Evolutionary conservation across 352 stramenopile genomes (phyloP).

Genomic region (Globisporangium okanoganense): DNA sequence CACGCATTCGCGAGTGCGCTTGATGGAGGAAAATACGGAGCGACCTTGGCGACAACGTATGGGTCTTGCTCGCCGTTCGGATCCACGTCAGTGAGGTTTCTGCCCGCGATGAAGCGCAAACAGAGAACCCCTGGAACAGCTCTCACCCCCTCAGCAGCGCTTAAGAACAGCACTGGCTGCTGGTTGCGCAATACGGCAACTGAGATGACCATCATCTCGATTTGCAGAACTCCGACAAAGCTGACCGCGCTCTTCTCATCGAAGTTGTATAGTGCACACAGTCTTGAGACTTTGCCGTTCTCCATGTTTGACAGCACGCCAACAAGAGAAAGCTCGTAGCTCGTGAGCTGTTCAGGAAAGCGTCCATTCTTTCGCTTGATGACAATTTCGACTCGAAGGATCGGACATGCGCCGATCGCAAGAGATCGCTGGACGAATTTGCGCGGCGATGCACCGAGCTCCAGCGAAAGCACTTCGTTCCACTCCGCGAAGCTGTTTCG

Average conservation of each 20-base stretch:
- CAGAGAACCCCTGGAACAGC: slow-evolving; percentile 29
- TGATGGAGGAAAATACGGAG: slow-evolving; percentile 13
- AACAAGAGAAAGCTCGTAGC: slow-evolving; percentile 21
- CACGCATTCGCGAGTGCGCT: slow-evolving; percentile 14
- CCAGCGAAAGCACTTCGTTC: slow-evolving; percentile 20
- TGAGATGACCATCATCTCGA: slow-evolving; percentile 9
- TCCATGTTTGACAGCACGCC: slow-evolving; percentile 6
- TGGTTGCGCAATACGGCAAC: background rate
- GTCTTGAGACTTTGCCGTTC: slow-evolving; percentile 10
- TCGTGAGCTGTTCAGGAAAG: slow-evolving; percentile 26
- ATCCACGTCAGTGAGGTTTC: slow-evolving; percentile 48
- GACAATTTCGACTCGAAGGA: slow-evolving; percentile 33
- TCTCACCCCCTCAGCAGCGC: background rate
- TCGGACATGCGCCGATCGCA: slow-evolving; percentile 24
- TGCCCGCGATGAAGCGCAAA: slow-evolving; percentile 34
- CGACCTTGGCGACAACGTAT: slow-evolving; percentile 29
- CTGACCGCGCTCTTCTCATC: background rate
- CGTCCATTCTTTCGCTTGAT: slow-evolving; percentile 19
- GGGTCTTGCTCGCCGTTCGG: slow-evolving; percentile 49
- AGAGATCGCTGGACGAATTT: slow-evolving; percentile 18
- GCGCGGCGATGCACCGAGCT: slow-evolving; percentile 11
- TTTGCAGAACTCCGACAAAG: slow-evolving; percentile 15
- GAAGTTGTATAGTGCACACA: slow-evolving; percentile 18
- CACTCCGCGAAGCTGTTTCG: slow-evolving; percentile 11
- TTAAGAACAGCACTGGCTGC: background rate